A percentile compares a stretch with the other conserved stretches of the same genome.
phyloP scores from a whole-genome alignment of 441 rosid species.

The Bruguiera hainesii region DNA sequence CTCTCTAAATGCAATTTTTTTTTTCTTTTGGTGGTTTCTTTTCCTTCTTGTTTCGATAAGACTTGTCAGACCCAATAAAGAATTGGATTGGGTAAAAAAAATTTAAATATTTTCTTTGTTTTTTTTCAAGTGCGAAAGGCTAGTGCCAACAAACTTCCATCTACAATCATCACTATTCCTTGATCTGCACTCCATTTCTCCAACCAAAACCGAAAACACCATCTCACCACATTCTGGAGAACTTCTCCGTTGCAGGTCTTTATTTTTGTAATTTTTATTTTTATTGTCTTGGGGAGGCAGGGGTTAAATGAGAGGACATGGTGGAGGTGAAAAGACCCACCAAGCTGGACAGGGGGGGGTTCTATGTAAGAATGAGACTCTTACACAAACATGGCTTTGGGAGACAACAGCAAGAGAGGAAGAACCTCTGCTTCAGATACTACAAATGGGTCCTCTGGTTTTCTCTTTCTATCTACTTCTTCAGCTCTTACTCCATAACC shows the following conservation, averaged over 20 bases:
- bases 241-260: background rate
- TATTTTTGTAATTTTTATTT: background rate
- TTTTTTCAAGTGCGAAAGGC: conserved; percentile 26
- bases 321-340: conserved; percentile 41
- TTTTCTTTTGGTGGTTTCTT: background rate
- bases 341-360: conserved; percentile 31
- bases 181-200: conserved; percentile 41
- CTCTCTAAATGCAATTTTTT: background rate
- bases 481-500: conserved; percentile 57
- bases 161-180: conserved; percentile 42
- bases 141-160: conserved; percentile 33
- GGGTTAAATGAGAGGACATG: conserved; percentile 31
- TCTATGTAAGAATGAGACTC: conserved; percentile 52
- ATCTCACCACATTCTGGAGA: conserved; percentile 14
- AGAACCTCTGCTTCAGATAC: conserved; percentile 42
- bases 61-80: background rate
- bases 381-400: conserved; percentile 33
- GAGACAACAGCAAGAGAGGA: conserved; percentile 38
- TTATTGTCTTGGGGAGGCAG: background rate
- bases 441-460: conserved; percentile 87
- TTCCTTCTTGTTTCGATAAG: background rate
- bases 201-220: conserved; percentile 43
- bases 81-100: background rate
- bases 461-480: conserved; percentile 63
- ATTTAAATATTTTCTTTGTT: background rate